Percentiles rank a stretch among this genome's conserved stretches.
phyloP scores from a whole-genome alignment of 1,284 basidiomycete genomes.

The Fomitiporia mediterranea region DNA sequence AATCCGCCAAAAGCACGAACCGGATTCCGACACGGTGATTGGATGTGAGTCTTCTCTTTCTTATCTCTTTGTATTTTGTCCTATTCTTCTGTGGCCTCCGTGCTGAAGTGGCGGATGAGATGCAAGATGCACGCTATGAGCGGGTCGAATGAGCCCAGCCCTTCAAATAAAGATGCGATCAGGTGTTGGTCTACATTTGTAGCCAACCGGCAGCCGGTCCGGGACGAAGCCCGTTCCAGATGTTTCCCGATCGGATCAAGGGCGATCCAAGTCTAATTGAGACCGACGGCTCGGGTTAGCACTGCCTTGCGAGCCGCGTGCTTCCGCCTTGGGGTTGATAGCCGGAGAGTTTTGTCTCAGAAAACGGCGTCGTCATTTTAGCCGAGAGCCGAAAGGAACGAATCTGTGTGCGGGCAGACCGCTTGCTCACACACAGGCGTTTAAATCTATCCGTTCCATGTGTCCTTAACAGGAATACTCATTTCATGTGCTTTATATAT shows the following conservation, averaged over 20 bases:
- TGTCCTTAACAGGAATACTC: constrained; percentile 8
- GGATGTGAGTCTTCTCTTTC: constrained; percentile 60
- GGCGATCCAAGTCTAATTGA: background rate
- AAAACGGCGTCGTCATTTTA: background rate
- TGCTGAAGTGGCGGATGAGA: background rate
- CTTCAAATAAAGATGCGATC: background rate
- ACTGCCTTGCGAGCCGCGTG: background rate
- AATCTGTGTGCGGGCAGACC: background rate
- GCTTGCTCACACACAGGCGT: background rate
- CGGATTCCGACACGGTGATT: constrained; percentile 68
- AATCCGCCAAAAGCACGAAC: constrained; percentile 74
- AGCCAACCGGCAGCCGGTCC: background rate
- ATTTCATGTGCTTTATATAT: constrained; percentile 8
- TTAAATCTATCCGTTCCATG: background rate
- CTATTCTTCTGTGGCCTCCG: background rate
- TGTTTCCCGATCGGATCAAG: background rate
- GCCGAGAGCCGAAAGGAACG: background rate
- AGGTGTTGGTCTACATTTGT: background rate
- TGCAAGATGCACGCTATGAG: background rate
- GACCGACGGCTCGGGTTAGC: background rate
- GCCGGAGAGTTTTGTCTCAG: background rate
- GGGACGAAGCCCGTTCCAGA: background rate
- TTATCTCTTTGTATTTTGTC: constrained; percentile 4
- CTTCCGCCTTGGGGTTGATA: background rate
- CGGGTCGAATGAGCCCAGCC: background rate